These are phyloP conservation scores for Solanum chaucha DNA, from an alignment of 257 asterid species.

Conservation along the genomic window DNA sequence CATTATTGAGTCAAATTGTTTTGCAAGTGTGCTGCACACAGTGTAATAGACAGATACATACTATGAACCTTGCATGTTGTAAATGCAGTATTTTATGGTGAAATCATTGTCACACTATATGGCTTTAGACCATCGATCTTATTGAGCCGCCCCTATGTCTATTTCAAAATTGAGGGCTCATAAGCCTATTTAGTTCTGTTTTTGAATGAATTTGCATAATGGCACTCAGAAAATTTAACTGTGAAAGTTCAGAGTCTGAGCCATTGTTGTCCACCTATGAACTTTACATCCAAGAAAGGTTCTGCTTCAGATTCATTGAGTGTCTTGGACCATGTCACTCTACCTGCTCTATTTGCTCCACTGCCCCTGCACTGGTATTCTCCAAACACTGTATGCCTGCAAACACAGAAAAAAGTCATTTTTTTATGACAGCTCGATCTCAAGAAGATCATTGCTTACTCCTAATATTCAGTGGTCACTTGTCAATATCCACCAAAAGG, in stretches of 20 bases:
- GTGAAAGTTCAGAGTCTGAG: constrained; percentile 17
- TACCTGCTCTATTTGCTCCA: constrained; percentile 47
- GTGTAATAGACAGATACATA: not conserved
- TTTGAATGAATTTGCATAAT: not conserved
- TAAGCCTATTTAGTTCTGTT: not conserved
- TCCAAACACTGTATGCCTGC: constrained; percentile 56
- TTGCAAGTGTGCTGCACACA: not conserved
- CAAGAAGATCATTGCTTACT: not conserved
- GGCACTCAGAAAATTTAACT: not conserved
- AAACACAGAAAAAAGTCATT: not conserved
- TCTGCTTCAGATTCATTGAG: constrained; percentile 31
- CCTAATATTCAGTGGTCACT: not conserved
- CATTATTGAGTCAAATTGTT: not conserved
- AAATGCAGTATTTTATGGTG: not conserved
- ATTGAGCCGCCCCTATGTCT: not conserved
- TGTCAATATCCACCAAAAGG: not conserved
- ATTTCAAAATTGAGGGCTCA: not conserved
- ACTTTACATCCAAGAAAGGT: constrained; percentile 28
- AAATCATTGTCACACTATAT: not conserved
- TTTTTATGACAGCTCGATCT: not conserved
- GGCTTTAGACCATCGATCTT: not conserved
- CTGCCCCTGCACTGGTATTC: constrained; percentile 55
- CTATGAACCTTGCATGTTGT: not conserved
- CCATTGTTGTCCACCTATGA: constrained; percentile 56
- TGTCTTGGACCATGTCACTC: constrained; percentile 53